Evolutionary conservation across 139 green algal genomes (phyloP), one percentile per base, ranked within the genome.

Genomic region (Chlamydomonas asymmetrica): DNA sequence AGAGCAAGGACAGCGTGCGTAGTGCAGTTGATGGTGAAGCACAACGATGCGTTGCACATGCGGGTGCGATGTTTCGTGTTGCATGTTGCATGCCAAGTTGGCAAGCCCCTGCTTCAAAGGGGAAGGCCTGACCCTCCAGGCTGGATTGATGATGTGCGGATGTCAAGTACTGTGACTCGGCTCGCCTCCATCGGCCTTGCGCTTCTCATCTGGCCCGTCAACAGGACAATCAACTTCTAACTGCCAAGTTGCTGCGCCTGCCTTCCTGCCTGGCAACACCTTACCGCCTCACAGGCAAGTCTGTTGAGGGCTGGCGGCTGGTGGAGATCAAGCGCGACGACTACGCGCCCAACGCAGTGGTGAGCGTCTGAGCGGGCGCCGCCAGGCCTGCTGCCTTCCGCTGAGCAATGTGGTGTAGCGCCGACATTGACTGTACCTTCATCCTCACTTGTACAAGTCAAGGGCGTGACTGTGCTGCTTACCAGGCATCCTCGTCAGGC

Each of bases 281-380:
- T 54, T 49, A n/a, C 39, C 27, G 13, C 4, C n/a, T 38, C 29
- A 0, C 72, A 85, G 80, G 75, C 65, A 78, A 74, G 52, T 78
- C 48, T n/a, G 56, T 89, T 34, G 74, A 89, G 78, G 66, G 66
- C 34, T 89, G 84, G 84, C 59, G 64, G 63, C 66, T 85, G 49
- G 23, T 48, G 5, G 70, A 87, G 54, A 85, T 89, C 72, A 86
- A 87, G 70, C 80, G 84, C 32, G 80, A 89, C 61, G 75, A 87
- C 74, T 89, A 87, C 54, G 63, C 74, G 13, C 84, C 84, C 72
- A 89, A 86, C 78, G 69, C 71, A 4, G 54, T 32, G 1, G n/a
- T n/a, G n/a, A n/a, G n/a, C n/a, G n/a, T n/a, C n/a, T n/a, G n/a
- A n/a, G n/a, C n/a, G n/a, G n/a, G n/a, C n/a, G n/a, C n/a, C n/a